Conservation (phyloP, 345 rosid species). For the Hypericum androsaemum region DNA sequence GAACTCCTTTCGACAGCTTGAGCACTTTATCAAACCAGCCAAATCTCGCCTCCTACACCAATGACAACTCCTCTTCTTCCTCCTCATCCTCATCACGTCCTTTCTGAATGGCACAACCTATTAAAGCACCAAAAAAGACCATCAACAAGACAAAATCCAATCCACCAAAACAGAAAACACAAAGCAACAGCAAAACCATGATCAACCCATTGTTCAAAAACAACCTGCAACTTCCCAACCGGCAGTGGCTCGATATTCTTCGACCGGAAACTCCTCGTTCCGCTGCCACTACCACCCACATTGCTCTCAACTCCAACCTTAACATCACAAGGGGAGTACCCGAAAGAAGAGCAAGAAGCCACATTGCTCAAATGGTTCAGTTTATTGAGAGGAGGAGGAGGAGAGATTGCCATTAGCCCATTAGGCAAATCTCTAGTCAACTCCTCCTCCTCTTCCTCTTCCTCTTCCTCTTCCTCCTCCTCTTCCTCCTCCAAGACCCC, state of each 20-base stretch:
- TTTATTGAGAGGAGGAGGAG: constrained; percentile 4
- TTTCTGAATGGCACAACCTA: constrained; percentile 56
- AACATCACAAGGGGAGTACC: constrained; percentile 29
- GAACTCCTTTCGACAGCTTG: constrained; percentile 53
- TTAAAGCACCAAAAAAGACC: constrained; percentile 1
- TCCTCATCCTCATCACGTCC: constrained; percentile 38
- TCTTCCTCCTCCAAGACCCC: constrained; percentile 19
- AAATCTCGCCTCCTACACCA: constrained; percentile 62
- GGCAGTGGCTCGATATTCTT: constrained; percentile 78
- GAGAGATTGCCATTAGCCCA: constrained; percentile 84
- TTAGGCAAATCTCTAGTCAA: constrained; percentile 71
- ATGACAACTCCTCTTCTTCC: constrained; percentile 67
- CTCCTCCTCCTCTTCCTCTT: constrained; percentile 38
- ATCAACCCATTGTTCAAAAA: constrained; percentile 7
- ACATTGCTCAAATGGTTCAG: constrained; percentile 35
- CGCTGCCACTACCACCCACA: constrained; percentile 17
- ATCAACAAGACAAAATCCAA: constrained; percentile 1
- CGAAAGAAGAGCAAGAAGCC: constrained; percentile 27
- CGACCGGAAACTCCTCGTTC: constrained; percentile 53
- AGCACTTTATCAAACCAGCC: constrained; percentile 51
- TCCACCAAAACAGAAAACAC: not conserved
- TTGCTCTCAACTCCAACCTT: constrained; percentile 47
- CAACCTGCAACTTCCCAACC: constrained; percentile 57
- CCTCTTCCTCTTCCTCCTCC: constrained; percentile 20
- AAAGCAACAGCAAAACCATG: not conserved